A percentile compares a stretch with the other conserved stretches of the same genome.
Conservation (phyloP, 1,284 basidiomycete genomes). For the Cystobasidiaceae sp. region DNA sequence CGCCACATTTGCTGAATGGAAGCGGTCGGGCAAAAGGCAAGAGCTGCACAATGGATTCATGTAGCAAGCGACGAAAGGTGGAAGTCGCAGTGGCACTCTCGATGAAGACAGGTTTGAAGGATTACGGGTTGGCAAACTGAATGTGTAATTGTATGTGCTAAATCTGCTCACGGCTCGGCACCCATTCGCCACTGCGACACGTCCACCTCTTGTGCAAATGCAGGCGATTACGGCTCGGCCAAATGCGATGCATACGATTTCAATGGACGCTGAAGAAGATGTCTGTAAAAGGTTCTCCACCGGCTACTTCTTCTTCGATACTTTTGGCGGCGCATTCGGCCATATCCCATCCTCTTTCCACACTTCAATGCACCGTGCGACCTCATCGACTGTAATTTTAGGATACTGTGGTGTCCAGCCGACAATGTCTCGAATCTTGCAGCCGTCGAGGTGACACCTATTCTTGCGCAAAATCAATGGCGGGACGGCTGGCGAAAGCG, state of each 20-base stretch:
- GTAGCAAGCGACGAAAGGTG: neutral
- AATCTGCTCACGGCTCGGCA: too few relatives aligned
- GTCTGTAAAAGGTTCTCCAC: neutral
- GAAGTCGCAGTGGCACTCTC: neutral
- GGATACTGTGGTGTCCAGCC: constrained; percentile 34
- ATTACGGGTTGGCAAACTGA: too few relatives aligned
- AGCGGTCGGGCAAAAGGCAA: neutral
- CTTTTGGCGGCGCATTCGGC: constrained; percentile 36
- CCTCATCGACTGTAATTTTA: constrained; percentile 33
- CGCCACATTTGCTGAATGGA: neutral
- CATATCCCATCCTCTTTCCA: constrained; percentile 37
- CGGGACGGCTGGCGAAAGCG: constrained; percentile 34
- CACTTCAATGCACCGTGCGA: constrained; percentile 26
- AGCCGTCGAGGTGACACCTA: constrained; percentile 31
- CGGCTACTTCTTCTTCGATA: neutral
- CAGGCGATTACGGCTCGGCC: too few relatives aligned
- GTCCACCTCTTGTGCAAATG: too few relatives aligned
- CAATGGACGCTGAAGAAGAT: too few relatives aligned
- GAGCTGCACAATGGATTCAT: neutral
- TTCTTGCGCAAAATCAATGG: constrained; percentile 29
- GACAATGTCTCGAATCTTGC: constrained; percentile 29
- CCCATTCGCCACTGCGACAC: too few relatives aligned
- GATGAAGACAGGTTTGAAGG: too few relatives aligned
- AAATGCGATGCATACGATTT: too few relatives aligned
- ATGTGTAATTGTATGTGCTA: too few relatives aligned